Conservation (phyloP, 1,284 basidiomycete genomes). For the Trichosporon sp. region DNA sequence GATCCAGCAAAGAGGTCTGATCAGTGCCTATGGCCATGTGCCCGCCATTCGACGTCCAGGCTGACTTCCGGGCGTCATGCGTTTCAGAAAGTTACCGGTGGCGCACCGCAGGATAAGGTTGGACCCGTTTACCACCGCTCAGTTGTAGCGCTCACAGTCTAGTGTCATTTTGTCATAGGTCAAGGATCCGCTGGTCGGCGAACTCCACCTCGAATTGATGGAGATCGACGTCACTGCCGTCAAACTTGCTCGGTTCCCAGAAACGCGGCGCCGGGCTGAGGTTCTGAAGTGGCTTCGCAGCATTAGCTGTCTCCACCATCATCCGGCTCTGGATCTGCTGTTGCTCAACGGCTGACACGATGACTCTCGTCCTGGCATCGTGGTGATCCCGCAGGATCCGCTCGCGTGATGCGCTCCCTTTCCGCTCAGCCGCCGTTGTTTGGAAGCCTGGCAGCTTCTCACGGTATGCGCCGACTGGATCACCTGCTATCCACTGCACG, state of each 20-base stretch:
- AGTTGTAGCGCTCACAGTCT: background rate
- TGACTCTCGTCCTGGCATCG: too few relatives aligned
- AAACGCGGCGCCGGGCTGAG: background rate
- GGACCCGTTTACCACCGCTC: background rate
- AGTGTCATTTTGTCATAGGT: background rate
- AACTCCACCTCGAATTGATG: conserved; percentile 1
- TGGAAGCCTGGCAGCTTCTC: background rate
- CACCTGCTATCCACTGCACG: background rate
- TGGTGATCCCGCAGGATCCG: too few relatives aligned
- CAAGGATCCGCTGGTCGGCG: background rate
- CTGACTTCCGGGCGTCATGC: background rate
- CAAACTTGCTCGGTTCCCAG: background rate
- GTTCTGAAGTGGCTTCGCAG: too few relatives aligned
- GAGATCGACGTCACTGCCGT: conserved; percentile 11
- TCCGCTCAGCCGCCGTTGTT: too few relatives aligned
- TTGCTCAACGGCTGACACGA: too few relatives aligned
- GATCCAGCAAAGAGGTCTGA: too few relatives aligned
- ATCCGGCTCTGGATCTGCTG: too few relatives aligned
- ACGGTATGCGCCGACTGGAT: background rate
- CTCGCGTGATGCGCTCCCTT: too few relatives aligned
- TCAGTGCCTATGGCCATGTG: too few relatives aligned
- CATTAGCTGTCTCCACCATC: too few relatives aligned
- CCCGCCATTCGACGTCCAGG: too few relatives aligned
- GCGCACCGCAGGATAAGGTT: background rate
- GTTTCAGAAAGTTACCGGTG: background rate